Percentiles rank a stretch among this genome's conserved stretches.
These are phyloP conservation scores for Phytophthora brassicae DNA, from an alignment of 352 stramenopile genomes.

Conservation along the genomic window DNA sequence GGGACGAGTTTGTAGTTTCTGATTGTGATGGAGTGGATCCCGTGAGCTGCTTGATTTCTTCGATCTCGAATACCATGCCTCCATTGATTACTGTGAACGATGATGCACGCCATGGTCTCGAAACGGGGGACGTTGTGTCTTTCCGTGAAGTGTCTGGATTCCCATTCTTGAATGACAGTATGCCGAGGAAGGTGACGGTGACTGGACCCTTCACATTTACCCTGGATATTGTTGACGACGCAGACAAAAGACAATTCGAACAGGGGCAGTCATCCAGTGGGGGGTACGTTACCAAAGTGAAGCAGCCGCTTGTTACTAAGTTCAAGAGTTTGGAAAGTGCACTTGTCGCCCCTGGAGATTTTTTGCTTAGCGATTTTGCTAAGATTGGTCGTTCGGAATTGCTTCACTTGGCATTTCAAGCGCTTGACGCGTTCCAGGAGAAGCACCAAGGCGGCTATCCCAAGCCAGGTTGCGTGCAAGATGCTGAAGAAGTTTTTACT, in stretches of 20 bases:
- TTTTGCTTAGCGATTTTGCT: constrained; percentile 97
- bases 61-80: constrained; percentile 83
- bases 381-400: constrained; percentile 94
- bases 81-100: constrained; percentile 97
- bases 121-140: constrained; percentile 95
- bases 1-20: constrained; percentile 91
- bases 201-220: constrained; percentile 97
- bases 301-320: constrained; percentile 92
- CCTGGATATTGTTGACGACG: constrained; percentile 78
- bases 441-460: constrained; percentile 81
- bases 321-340: constrained; percentile 92
- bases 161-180: constrained; percentile 80
- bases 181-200: constrained; percentile 70
- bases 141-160: constrained; percentile 96
- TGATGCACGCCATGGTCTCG: constrained; percentile 96
- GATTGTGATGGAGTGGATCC: constrained; percentile 95
- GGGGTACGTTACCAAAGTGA: constrained; percentile 95
- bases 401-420: constrained; percentile 91
- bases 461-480: constrained; percentile 79
- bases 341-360: constrained; percentile 90
- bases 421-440: constrained; percentile 83
- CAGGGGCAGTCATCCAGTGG: constrained; percentile 64
- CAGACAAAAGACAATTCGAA: constrained; percentile 71
- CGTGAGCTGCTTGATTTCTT: constrained; percentile 92
- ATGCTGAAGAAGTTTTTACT: constrained; percentile 88